These are phyloP conservation scores for Flaveria linearis DNA, from an alignment of 129 eudicot species.

Conservation along the genomic window DNA sequence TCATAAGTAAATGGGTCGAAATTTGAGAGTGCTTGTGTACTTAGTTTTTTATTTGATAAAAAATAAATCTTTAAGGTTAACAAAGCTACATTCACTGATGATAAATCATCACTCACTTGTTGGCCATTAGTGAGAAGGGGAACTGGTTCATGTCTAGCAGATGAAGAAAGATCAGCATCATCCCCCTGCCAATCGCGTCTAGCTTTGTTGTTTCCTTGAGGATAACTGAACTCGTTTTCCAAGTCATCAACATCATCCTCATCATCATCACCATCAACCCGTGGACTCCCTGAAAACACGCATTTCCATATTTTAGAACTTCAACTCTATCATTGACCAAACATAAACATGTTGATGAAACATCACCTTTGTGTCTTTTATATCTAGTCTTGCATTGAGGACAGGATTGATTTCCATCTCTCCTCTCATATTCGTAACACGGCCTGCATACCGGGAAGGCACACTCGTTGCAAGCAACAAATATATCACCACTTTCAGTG, in stretches of 20 bases:
- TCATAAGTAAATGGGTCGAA: background rate
- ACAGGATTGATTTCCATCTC: constrained; percentile 77
- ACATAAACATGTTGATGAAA: background rate
- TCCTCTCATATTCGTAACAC: constrained; percentile 85
- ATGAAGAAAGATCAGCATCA: constrained; percentile 73
- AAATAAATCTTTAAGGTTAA: background rate
- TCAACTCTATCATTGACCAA: constrained; percentile 8
- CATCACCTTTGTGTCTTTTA: constrained; percentile 66
- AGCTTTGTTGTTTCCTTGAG: constrained; percentile 58
- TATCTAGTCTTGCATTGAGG: constrained; percentile 96
- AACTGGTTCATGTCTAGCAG: constrained; percentile 80
- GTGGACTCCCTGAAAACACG: constrained; percentile 59
- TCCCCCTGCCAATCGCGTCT: constrained; percentile 81
- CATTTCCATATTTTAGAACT: background rate
- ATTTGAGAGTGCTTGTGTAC: background rate
- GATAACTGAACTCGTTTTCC: constrained; percentile 77
- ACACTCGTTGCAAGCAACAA: constrained; percentile 95
- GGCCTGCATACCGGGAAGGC: constrained; percentile 89
- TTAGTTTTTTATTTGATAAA: background rate
- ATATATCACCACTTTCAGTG: constrained; percentile 51
- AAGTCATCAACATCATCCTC: constrained; percentile 87
- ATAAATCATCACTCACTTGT: constrained; percentile 47
- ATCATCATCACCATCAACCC: constrained; percentile 92
- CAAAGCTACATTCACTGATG: background rate
- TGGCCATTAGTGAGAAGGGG: constrained; percentile 83